phyloP scores from a whole-genome alignment of 345 rosid species.

The Cardamine occulta region DNA sequence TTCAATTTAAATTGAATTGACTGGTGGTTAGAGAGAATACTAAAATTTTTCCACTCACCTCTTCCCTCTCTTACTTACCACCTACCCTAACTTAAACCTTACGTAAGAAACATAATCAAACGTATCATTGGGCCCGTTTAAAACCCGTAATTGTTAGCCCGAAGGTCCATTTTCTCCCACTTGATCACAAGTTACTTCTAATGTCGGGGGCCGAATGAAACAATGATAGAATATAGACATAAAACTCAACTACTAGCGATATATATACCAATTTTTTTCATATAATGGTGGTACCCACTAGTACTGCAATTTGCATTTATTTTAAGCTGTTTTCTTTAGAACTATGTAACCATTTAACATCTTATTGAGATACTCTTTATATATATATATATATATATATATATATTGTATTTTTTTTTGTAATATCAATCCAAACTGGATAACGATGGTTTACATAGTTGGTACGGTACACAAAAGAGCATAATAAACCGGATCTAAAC shows the following conservation, averaged over 20 bases:
- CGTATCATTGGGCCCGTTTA: neutral
- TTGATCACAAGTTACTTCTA: neutral
- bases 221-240: neutral
- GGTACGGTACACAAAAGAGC: neutral
- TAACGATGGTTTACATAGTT: neutral
- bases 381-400: no score
- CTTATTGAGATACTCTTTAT: neutral
- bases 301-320: neutral
- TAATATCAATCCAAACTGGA: neutral
- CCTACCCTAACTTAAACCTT: constrained; percentile 1
- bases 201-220: neutral
- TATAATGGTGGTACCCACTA: no score
- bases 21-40: constrained; percentile 39
- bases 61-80: constrained; percentile 29
- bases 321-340: neutral
- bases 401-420: no score
- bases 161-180: neutral
- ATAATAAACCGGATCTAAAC: neutral
- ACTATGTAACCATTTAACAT: neutral
- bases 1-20: constrained; percentile 11
- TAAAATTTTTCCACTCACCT: constrained; percentile 8
- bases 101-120: neutral
- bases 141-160: neutral
- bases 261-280: no score
- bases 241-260: neutral